Evolutionary conservation across 805 yeast genomes (phyloP).

Genomic region (Allodekkera sacchari): DNA sequence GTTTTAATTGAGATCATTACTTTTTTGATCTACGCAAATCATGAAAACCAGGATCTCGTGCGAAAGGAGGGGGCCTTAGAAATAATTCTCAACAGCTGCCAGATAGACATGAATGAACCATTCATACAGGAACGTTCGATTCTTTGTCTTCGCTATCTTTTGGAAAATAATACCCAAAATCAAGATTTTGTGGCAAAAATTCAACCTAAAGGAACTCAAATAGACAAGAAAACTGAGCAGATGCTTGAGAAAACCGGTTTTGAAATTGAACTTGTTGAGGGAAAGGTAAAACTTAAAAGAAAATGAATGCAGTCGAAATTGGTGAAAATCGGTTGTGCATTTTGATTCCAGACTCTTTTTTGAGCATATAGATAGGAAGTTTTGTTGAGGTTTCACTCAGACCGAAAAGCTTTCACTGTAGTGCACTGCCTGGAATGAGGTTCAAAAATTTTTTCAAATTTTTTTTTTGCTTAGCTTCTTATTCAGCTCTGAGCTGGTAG

Average conservation of each 20-base stretch:
- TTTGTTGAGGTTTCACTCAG: too few species aligned
- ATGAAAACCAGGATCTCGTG: constrained; percentile 55
- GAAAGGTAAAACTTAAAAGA: constrained; percentile 51
- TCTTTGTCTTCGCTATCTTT: constrained; percentile 61
- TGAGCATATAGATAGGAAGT: not conserved
- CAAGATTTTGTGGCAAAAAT: constrained; percentile 68
- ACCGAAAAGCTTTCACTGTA: too few species aligned
- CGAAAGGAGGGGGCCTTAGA: constrained; percentile 63
- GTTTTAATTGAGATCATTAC: constrained; percentile 61
- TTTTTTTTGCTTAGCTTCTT: too few species aligned
- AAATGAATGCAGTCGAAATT: too few species aligned
- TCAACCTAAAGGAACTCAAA: constrained; percentile 65
- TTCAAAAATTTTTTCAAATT: too few species aligned
- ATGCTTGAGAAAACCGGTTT: constrained; percentile 57
- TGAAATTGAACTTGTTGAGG: constrained; percentile 64
- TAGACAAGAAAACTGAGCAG: constrained; percentile 44
- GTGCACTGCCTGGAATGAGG: too few species aligned
- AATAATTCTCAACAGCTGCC: constrained; percentile 68
- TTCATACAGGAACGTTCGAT: constrained; percentile 80
- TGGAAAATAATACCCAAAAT: constrained; percentile 57
- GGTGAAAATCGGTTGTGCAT: too few species aligned
- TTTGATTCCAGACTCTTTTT: not conserved
- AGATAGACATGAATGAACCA: constrained; percentile 84
- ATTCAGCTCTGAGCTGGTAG: constrained; percentile 2
- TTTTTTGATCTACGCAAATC: constrained; percentile 42